Evolutionary conservation across 805 yeast species (phyloP).

Genomic region (Metschnikowia reukaufii): DNA sequence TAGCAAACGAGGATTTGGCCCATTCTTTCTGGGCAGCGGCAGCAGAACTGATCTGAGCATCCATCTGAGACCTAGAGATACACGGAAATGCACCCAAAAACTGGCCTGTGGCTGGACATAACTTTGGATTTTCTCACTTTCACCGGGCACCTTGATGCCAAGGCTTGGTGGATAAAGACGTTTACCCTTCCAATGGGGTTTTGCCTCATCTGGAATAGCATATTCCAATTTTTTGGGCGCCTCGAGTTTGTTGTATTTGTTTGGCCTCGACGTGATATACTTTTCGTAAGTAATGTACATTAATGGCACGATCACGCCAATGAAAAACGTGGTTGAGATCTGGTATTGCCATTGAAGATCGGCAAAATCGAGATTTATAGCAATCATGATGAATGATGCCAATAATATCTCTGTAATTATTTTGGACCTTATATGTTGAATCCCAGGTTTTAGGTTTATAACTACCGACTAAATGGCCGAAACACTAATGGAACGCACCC

Average conservation of each 20-base stretch:
- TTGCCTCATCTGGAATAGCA: slow-evolving; percentile 71
- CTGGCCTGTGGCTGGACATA: slow-evolving; percentile 98
- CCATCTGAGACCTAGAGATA: slow-evolving; percentile 68
- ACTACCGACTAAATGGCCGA: neutral
- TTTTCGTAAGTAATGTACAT: slow-evolving; percentile 35
- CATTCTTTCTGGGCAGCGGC: slow-evolving; percentile 54
- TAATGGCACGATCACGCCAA: slow-evolving; percentile 38
- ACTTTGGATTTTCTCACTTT: slow-evolving; percentile 70
- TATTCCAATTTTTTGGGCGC: slow-evolving; percentile 49
- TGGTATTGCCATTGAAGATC: slow-evolving; percentile 47
- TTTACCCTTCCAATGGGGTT: slow-evolving; percentile 90
- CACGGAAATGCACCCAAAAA: slow-evolving; percentile 71
- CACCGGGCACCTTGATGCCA: slow-evolving; percentile 55
- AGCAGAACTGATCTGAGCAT: slow-evolving; percentile 55
- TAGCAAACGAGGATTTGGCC: slow-evolving; percentile 53
- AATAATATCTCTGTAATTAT: neutral
- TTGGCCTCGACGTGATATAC: slow-evolving; percentile 39
- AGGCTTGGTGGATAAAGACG: slow-evolving; percentile 61
- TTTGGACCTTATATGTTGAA: neutral
- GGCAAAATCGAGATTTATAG: slow-evolving; percentile 40
- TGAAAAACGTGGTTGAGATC: slow-evolving; percentile 44
- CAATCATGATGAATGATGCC: slow-evolving; percentile 31
- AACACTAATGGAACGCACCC: neutral
- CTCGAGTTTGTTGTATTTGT: slow-evolving; percentile 43
- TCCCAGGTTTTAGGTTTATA: neutral